Base-by-base conservation (phyloP, 1,284 basidiomycete genomes). In the Puccinia hordei region DNA sequence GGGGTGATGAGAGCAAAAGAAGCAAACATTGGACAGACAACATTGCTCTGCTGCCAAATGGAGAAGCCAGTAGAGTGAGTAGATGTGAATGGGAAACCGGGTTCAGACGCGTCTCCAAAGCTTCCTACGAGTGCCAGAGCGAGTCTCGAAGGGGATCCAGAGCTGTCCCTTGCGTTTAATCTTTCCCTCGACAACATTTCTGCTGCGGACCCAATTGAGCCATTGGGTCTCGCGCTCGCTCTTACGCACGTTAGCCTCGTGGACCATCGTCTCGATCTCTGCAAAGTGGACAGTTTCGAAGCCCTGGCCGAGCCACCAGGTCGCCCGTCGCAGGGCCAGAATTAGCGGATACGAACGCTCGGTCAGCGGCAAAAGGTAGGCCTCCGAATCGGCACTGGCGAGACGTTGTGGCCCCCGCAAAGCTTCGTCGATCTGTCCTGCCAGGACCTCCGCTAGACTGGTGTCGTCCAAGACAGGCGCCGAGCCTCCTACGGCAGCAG, bases 251-350 rank as follows among this genome's bases (percentile, higher is more conserved):
- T 27, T 17, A 30, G 77, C 77, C 49, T 79, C 77, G 15, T 19
- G 9, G 12, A 44, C 44, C 68, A 79, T 71, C 10, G 53, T 17
- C 6, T 38, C 13, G n/a, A 79, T 44, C n/a, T 27, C 15, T 2
- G 66, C 49, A 35, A 79, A 65, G 41, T 79, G 77, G 15, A 38
- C 41, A 17, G 30, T 9, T 35, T 79, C 68, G 46, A 46, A 79
- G 27, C 77, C 77, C 30, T 79, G 77, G 10, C 77, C 77, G n/a
- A 79, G 51, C 77, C 77, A 79, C 77, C 77, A 79, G 27, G 68
- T 72, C 6, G 77, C 68, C 15, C 77, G 35, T 22, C 77, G 46
- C 13, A 72, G 59, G 27, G 68, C 35, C 8, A 79, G 68, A n/a
- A 79, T 55, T 15, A 79, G 22, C 24, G 77, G 68, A 38, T 72